These are phyloP conservation scores for Phyllosticta ampelicida DNA, from an alignment of 2,329 filamentous ascomycete species.

Conservation along the genomic window DNA sequence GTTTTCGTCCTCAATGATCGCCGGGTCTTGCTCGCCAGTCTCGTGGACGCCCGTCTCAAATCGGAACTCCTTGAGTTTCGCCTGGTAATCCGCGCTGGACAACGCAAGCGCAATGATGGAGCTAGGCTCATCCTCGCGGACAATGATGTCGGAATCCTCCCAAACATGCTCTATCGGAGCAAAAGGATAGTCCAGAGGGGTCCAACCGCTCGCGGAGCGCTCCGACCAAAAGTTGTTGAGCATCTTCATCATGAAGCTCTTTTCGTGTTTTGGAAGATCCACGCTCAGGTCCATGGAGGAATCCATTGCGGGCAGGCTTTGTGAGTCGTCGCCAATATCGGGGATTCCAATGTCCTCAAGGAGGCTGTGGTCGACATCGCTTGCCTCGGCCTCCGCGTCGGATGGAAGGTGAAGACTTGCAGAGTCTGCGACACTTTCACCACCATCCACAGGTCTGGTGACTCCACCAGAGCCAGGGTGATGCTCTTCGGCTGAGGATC, in stretches of 20 bases:
- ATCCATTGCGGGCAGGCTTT: conserved; percentile 42
- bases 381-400: conserved; percentile 42
- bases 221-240: conserved; percentile 98
- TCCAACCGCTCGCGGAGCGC: conserved; percentile 90
- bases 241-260: conserved; percentile 87
- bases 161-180: conserved; percentile 81
- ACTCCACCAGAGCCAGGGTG: conserved; percentile 11
- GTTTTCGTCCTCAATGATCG: conserved; percentile 47
- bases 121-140: conserved; percentile 93
- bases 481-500: conserved; percentile 25
- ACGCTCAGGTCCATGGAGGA: conserved; percentile 49
- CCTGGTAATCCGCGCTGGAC: conserved; percentile 75
- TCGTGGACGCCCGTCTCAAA: conserved; percentile 19
- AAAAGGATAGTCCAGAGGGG: conserved; percentile 82
- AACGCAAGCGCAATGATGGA: conserved; percentile 91
- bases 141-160: conserved; percentile 91
- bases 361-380: conserved; percentile 61
- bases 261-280: conserved; percentile 85
- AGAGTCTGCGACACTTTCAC: conserved; percentile 19
- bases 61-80: conserved; percentile 62
- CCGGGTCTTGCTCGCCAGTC: conserved; percentile 5
- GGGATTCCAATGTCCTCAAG: conserved; percentile 56
- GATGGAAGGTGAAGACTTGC: conserved; percentile 34
- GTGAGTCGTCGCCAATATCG: conserved; percentile 47
- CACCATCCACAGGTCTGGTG: conserved; percentile 6